A percentile compares a stretch with the other conserved stretches of the same genome.
Conservation (phyloP, 129 eudicot species). For the Arctium lappa region DNA sequence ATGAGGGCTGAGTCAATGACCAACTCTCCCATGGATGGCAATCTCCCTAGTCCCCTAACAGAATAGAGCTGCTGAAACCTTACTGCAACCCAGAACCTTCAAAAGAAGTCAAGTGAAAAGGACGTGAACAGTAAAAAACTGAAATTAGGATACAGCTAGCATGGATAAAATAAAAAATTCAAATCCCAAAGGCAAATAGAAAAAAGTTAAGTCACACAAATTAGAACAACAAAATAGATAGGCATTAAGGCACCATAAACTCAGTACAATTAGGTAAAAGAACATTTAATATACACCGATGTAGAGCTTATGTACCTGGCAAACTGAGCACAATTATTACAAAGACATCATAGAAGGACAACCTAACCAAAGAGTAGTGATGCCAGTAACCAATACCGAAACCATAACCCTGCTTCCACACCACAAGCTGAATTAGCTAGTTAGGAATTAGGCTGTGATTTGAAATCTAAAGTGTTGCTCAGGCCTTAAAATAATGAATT, state of each 20-base stretch:
- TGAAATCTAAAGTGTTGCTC: neutral
- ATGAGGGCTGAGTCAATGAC: constrained; percentile 55
- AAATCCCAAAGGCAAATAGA: neutral
- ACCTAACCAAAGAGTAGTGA: neutral
- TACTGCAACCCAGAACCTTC: constrained; percentile 87
- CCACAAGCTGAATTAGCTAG: neutral
- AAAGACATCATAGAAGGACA: constrained; percentile 2
- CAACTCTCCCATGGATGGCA: constrained; percentile 56
- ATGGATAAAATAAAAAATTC: neutral
- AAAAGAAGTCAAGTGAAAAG: constrained; percentile 2
- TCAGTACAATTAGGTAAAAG: neutral
- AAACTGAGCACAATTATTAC: neutral
- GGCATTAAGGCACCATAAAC: neutral
- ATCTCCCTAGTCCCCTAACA: constrained; percentile 49
- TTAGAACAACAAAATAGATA: neutral
- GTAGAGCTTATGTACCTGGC: neutral
- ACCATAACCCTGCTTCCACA: neutral
- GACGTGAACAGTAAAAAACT: neutral
- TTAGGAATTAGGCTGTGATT: neutral
- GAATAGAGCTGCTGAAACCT: constrained; percentile 76
- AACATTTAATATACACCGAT: neutral
- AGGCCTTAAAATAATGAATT: neutral
- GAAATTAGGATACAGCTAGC: neutral
- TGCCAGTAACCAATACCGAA: neutral
- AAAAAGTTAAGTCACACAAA: neutral